A percentile compares a stretch with the other conserved stretches of the same genome.
These are phyloP conservation scores for Macrophomina phaseolina DNA, from an alignment of 2,329 filamentous ascomycete genomes.

Conservation along the genomic window DNA sequence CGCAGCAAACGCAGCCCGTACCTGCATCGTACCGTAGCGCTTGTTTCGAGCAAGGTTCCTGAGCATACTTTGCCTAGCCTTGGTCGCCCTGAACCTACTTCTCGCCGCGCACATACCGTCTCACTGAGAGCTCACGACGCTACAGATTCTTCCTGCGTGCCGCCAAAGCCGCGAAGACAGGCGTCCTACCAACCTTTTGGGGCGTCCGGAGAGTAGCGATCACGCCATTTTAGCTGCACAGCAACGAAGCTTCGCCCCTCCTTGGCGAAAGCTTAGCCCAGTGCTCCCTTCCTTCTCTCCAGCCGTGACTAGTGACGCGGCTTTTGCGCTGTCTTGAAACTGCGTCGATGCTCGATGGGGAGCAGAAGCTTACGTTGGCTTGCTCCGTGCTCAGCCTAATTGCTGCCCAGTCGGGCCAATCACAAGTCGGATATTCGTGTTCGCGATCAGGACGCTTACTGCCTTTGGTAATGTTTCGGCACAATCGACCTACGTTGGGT, in stretches of 20 bases:
- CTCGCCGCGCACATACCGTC: background rate
- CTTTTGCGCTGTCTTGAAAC: background rate
- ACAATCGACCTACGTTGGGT: background rate
- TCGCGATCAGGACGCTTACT: background rate
- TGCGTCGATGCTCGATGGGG: background rate
- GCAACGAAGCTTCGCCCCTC: background rate
- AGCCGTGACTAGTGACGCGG: background rate
- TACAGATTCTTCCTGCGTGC: no score
- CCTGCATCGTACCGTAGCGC: conserved; percentile 6
- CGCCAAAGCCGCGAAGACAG: no score
- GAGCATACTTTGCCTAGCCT: background rate
- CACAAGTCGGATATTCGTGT: background rate
- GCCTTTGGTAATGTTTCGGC: background rate
- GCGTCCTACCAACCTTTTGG: no score
- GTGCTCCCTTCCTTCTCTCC: background rate
- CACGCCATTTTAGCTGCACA: background rate
- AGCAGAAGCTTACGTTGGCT: conserved; percentile 10
- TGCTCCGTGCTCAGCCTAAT: background rate
- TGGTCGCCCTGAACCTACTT: background rate
- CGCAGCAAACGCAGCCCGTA: background rate
- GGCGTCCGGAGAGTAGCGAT: background rate
- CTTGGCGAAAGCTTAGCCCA: background rate
- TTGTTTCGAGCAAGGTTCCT: background rate
- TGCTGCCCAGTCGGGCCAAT: background rate
- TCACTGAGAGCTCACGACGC: background rate